A percentile compares a stretch with the other conserved stretches of the same genome.
phyloP scores from a whole-genome alignment of 2,329 filamentous ascomycete genomes.

The Sclerotinia trifoliorum region DNA sequence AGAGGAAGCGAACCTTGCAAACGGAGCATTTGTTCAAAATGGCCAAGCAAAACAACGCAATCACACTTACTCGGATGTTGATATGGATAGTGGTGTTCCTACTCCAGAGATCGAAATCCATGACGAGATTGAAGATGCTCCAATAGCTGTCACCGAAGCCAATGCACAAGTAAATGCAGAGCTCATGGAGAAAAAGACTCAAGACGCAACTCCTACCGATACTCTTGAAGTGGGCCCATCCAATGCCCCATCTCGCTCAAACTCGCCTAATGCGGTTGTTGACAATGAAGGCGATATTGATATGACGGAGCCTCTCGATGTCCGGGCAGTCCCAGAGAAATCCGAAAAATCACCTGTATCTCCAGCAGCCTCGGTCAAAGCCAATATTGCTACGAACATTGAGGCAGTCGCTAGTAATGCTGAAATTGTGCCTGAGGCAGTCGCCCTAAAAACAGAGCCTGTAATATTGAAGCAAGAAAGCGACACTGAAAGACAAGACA shows the following conservation, averaged over 20 bases:
- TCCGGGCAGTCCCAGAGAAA: conserved; percentile 15
- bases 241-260: conserved; percentile 37
- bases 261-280: conserved; percentile 32
- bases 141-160: conserved; percentile 32
- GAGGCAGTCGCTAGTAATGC: conserved; percentile 19
- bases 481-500: conserved; percentile 32
- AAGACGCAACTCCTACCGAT: conserved; percentile 23
- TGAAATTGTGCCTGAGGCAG: conserved; percentile 35
- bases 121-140: conserved; percentile 33
- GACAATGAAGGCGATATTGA: conserved; percentile 40
- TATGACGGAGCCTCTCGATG: conserved; percentile 35
- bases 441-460: conserved; percentile 38
- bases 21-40: conserved; percentile 59
- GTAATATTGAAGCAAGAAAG: conserved; percentile 39
- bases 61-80: conserved; percentile 54
- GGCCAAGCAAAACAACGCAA: conserved; percentile 53
- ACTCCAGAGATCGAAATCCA: conserved; percentile 40
- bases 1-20: conserved; percentile 72
- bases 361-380: conserved; percentile 16
- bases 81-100: conserved; percentile 51
- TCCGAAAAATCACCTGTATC: conserved; percentile 19
- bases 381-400: conserved; percentile 1
- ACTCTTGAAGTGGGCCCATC: conserved; percentile 34
- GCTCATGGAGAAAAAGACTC: conserved; percentile 38
- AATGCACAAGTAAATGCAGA: conserved; percentile 40